A percentile compares a stretch with the other conserved stretches of the same genome.
Evolutionary conservation across 768 basidiomycete genomes (phyloP).

Genomic region (Suillus variegatus): DNA sequence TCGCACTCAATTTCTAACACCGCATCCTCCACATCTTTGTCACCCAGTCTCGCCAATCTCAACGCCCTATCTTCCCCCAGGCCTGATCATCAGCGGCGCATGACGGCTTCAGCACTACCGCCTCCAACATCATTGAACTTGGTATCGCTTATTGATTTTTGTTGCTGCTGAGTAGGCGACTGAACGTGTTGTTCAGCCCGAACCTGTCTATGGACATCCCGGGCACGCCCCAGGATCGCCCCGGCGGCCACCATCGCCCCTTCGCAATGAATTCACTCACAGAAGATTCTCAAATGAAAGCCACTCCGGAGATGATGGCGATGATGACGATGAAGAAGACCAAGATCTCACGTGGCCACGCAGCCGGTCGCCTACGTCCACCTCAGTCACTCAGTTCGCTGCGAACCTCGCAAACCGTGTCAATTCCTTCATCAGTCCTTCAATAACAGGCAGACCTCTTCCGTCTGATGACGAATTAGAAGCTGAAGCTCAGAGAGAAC

Average conservation of each 20-base stretch:
- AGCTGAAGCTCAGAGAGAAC: constrained; percentile 76
- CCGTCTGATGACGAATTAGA: constrained; percentile 80
- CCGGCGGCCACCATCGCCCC: constrained; percentile 66
- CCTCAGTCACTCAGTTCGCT: constrained; percentile 75
- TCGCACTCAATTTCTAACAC: constrained; percentile 30
- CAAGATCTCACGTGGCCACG: constrained; percentile 29
- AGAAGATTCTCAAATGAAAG: constrained; percentile 52
- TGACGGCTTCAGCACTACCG: constrained; percentile 38
- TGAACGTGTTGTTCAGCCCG: constrained; percentile 36
- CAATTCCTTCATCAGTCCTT: constrained; percentile 62
- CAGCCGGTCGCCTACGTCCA: constrained; percentile 56
- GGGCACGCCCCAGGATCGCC: constrained; percentile 22
- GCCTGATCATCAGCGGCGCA: constrained; percentile 37
- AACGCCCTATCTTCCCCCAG: constrained; percentile 32
- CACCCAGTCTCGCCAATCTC: constrained; percentile 35
- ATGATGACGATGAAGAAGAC: constrained; percentile 33
- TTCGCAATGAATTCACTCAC: constrained; percentile 62
- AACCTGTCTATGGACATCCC: constrained; percentile 43
- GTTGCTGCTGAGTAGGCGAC: neutral
- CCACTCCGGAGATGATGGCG: constrained; percentile 44
- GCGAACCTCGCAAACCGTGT: constrained; percentile 75
- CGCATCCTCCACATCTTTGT: constrained; percentile 32
- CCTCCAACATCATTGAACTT: constrained; percentile 43
- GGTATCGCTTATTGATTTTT: constrained; percentile 28
- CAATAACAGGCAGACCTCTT: constrained; percentile 43